Base-by-base conservation (phyloP, 2,329 filamentous ascomycete genomes). In the Penicillium sp. region DNA sequence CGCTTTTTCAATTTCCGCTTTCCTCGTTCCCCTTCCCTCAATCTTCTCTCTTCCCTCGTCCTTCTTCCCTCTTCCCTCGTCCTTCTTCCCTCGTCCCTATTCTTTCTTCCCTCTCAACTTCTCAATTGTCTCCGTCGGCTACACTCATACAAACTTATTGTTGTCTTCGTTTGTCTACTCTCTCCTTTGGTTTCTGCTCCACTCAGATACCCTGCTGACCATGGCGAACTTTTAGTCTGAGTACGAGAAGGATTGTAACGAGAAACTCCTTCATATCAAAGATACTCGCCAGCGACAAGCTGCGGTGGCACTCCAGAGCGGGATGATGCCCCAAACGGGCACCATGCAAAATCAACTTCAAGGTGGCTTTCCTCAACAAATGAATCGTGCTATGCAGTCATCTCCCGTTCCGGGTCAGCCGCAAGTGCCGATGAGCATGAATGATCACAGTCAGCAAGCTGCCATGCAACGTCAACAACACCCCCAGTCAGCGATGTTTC, bases 341-440 rank as follows among this genome's bases (percentile, higher is more conserved):
- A 54, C 51, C 8, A 58, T 56, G 33, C 63, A 64, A 41, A 67
- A 67, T 43, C 65, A 67, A 44, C 59, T 64, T 14, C 54, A 58
- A 27, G 67, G 68, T 36, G 65, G 68, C 23, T 73, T 74, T 42
- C 65, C 70, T 9, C 65, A 69, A 13, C 71, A 74, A 40, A 64
- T 74, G 44, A 70, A 69, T 37, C 69, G 67, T 37, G 70, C 61
- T 15, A 69, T 75, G 64, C 73, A 75, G 46, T 54, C 67, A 3
- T 73, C 72, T 2, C 67, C 71, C 0, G 69, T 76, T 29, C 48
- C 60, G 14, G 60, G 55, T 27, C 67, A 68, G 29, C 57, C 59
- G 28, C 59, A 59, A 27, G 57, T 65, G 56, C 40, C 52, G 4
- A 64, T 65, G 56, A 52, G 51, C 3, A 60, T 66, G 47, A 60